phyloP scores from a whole-genome alignment of 2,329 filamentous ascomycete genomes.

The Geosmithia putterillii region DNA sequence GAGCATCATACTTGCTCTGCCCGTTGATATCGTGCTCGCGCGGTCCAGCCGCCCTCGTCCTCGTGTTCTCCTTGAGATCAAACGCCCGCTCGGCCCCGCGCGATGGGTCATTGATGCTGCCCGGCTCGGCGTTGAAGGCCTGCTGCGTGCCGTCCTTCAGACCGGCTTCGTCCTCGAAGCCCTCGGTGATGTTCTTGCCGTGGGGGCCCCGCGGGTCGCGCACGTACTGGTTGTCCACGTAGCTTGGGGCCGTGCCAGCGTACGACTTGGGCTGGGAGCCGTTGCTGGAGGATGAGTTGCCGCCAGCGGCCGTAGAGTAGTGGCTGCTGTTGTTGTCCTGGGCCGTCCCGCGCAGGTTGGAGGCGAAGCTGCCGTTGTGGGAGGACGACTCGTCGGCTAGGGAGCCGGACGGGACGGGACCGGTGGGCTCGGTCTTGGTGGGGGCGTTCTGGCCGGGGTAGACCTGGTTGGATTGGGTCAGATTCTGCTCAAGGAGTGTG shows the following conservation, averaged over 20 bases:
- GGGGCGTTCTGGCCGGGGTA: conserved; percentile 33
- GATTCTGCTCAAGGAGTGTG: neutral
- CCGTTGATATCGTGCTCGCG: conserved; percentile 12
- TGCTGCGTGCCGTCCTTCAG: conserved; percentile 22
- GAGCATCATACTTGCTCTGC: conserved; percentile 16
- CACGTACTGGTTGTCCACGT: conserved; percentile 20
- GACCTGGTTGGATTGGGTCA: conserved; percentile 26
- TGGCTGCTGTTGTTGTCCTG: conserved; percentile 30
- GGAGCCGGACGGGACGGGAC: conserved; percentile 53
- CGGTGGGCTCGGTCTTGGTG: conserved; percentile 45
- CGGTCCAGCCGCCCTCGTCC: conserved; percentile 11
- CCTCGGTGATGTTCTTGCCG: conserved; percentile 29
- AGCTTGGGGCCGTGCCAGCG: conserved; percentile 21
- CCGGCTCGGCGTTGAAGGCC: conserved; percentile 28
- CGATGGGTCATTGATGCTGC: conserved; percentile 33
- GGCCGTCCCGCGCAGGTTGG: conserved; percentile 38
- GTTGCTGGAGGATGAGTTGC: conserved; percentile 3
- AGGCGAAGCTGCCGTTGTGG: conserved; percentile 44
- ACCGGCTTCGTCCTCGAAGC: conserved; percentile 18
- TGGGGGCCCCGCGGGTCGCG: conserved; percentile 21
- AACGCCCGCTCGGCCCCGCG: conserved; percentile 31
- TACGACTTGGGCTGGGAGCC: conserved; percentile 4
- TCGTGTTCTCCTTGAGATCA: conserved; percentile 10
- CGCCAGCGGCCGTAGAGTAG: conserved; percentile 16
- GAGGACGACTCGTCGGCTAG: conserved; percentile 63